Percentiles rank a stretch among this genome's conserved stretches.
phyloP scores from a whole-genome alignment of 176 grass and related monocot genomes.

The Eremochloa ophiuroides region DNA sequence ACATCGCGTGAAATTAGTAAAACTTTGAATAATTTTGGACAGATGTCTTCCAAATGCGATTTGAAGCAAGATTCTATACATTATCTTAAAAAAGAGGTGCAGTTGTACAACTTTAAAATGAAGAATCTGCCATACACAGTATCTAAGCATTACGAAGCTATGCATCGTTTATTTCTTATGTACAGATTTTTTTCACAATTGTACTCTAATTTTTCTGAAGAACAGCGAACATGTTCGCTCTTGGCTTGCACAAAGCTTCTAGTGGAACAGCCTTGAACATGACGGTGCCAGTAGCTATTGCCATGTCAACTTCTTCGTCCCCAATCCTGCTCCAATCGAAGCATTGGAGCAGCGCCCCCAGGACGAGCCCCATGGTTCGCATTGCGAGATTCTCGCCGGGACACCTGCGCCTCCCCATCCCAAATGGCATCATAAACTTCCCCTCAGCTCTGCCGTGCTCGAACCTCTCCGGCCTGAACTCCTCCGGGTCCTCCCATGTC shows the following conservation, averaged over 20 bases:
- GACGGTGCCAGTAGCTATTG: not conserved
- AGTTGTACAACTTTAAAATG: not conserved
- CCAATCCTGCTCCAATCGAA: constrained; percentile 7
- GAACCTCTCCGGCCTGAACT: constrained; percentile 48
- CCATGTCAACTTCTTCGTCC: not conserved
- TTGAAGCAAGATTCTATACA: too few species aligned
- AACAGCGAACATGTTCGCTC: not conserved
- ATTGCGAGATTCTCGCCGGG: constrained; percentile 39
- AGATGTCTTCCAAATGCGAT: too few species aligned
- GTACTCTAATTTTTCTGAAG: not conserved
- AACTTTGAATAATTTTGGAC: too few species aligned
- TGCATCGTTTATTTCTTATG: not conserved
- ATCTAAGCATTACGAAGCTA: not conserved
- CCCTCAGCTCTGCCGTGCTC: not conserved
- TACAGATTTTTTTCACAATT: too few species aligned
- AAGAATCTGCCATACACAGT: not conserved
- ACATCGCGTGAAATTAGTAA: too few species aligned
- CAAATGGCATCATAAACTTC: constrained; percentile 39
- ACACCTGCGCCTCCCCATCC: constrained; percentile 38
- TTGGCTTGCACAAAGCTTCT: constrained; percentile 13
- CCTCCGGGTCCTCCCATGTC: constrained; percentile 19
- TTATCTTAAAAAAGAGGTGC: too few species aligned
- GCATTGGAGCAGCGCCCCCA: constrained; percentile 37
- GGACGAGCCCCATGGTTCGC: constrained; percentile 22
- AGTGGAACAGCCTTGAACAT: constrained; percentile 2